A percentile compares a stretch with the other conserved stretches of the same genome.
These are phyloP conservation scores for Fistulifera pelliculosa DNA, from an alignment of 108 stramenopile genomes.

Conservation along the genomic window DNA sequence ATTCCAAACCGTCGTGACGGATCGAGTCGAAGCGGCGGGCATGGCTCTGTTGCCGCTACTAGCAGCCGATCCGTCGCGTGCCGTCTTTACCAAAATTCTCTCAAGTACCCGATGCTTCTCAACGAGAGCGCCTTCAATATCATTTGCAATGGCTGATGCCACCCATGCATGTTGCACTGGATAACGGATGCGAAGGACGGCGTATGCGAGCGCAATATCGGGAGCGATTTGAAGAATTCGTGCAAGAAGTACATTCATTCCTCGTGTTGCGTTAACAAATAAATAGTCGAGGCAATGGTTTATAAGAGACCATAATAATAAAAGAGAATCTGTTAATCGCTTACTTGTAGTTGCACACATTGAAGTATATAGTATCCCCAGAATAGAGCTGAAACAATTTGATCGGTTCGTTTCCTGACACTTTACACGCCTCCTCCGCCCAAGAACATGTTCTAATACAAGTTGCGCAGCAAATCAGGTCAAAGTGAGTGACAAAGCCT, in stretches of 20 bases:
- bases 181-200: conserved; percentile 59
- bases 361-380: too few relatives aligned
- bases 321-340: too few relatives aligned
- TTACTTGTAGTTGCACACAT: too few relatives aligned
- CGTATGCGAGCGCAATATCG: conserved; percentile 58
- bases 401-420: too few relatives aligned
- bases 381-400: too few relatives aligned
- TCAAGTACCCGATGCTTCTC: conserved; percentile 41
- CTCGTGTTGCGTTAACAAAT: conserved; percentile 21
- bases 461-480: too few relatives aligned
- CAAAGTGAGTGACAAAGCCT: too few relatives aligned
- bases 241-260: conserved; percentile 70
- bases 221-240: conserved; percentile 67
- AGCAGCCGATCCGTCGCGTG: conserved; percentile 44
- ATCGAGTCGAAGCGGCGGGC: conserved; percentile 70
- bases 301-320: too few relatives aligned
- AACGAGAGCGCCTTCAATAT: conserved; percentile 37
- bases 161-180: conserved; percentile 45
- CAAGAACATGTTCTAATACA: conserved; percentile 31
- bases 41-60: conserved; percentile 52
- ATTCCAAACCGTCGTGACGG: conserved; percentile 66
- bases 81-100: conserved; percentile 46
- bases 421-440: too few relatives aligned
- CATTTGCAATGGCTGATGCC: conserved; percentile 57
- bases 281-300: too few relatives aligned